These are phyloP conservation scores for Arctium lappa DNA, from an alignment of 129 eudicot species.

Conservation along the genomic window DNA sequence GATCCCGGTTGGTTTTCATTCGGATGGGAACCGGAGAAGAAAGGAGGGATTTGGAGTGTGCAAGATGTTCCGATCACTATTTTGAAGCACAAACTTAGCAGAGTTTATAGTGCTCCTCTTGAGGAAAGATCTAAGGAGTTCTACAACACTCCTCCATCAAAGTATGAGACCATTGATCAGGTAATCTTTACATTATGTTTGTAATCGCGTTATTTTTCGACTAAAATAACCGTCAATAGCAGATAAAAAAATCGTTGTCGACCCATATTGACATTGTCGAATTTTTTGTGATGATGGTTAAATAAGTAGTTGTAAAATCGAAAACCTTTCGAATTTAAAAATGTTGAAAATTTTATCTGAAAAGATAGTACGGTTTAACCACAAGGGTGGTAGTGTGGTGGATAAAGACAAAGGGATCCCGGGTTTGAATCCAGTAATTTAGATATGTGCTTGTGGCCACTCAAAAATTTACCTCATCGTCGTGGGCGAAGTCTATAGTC, in stretches of 20 bases:
- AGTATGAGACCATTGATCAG: conserved; percentile 86
- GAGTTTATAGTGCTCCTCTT: conserved; percentile 78
- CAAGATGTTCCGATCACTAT: conserved; percentile 72
- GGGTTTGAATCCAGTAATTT: too few relatives aligned
- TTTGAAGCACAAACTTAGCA: conserved; percentile 74
- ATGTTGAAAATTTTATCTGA: too few relatives aligned
- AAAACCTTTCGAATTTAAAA: too few relatives aligned
- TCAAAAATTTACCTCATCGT: too few relatives aligned
- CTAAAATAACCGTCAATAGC: neutral
- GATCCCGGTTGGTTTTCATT: conserved; percentile 70
- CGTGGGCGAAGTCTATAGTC: too few relatives aligned
- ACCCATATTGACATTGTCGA: too few relatives aligned
- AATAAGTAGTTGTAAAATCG: too few relatives aligned
- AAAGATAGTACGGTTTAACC: too few relatives aligned
- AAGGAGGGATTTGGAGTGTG: conserved; percentile 61
- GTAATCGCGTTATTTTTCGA: neutral
- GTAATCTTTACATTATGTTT: conserved; percentile 22
- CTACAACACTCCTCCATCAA: conserved; percentile 62
- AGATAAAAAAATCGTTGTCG: neutral
- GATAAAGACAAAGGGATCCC: too few relatives aligned
- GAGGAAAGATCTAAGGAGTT: conserved; percentile 60
- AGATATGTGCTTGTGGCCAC: too few relatives aligned
- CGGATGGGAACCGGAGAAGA: conserved; percentile 66
- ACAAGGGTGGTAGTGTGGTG: too few relatives aligned
- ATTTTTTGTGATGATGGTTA: too few relatives aligned